Evolutionary conservation across 1,139 yeast species (phyloP).

Genomic region (Kodamaea alishanica): DNA sequence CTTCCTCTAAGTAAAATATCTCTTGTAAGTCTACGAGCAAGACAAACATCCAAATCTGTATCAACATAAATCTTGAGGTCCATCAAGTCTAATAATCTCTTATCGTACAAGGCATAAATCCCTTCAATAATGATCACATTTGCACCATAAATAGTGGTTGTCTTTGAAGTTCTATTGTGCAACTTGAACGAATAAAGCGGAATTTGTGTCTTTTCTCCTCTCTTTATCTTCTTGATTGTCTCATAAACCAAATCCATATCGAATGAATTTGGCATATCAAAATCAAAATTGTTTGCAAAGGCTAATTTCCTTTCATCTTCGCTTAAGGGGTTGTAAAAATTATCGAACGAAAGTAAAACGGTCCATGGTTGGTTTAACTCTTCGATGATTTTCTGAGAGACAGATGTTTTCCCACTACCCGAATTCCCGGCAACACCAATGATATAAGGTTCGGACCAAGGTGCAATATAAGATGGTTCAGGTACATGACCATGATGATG

Average conservation of each 20-base stretch:
- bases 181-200: slow-evolving; percentile 82
- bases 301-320: slow-evolving; percentile 62
- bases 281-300: slow-evolving; percentile 66
- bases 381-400: slow-evolving; percentile 78
- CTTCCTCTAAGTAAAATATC: slow-evolving; percentile 86
- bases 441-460: slow-evolving; percentile 94
- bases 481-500: not conserved
- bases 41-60: slow-evolving; percentile 87
- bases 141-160: slow-evolving; percentile 85
- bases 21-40: slow-evolving; percentile 81
- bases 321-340: slow-evolving; percentile 75
- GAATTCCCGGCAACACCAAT: slow-evolving; percentile 94
- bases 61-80: slow-evolving; percentile 89
- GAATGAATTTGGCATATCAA: slow-evolving; percentile 79
- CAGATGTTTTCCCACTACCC: slow-evolving; percentile 94
- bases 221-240: slow-evolving; percentile 62
- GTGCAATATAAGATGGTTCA: slow-evolving; percentile 59
- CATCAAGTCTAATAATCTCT: slow-evolving; percentile 67
- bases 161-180: slow-evolving; percentile 70
- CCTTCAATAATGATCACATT: slow-evolving; percentile 92
- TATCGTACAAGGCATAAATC: slow-evolving; percentile 75
- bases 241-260: slow-evolving; percentile 71
- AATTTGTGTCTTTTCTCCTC: slow-evolving; percentile 57
- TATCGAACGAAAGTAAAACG: slow-evolving; percentile 83
- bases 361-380: slow-evolving; percentile 93